phyloP scores from a whole-genome alignment of 768 basidiomycete genomes.

The Scleroderma bovista region DNA sequence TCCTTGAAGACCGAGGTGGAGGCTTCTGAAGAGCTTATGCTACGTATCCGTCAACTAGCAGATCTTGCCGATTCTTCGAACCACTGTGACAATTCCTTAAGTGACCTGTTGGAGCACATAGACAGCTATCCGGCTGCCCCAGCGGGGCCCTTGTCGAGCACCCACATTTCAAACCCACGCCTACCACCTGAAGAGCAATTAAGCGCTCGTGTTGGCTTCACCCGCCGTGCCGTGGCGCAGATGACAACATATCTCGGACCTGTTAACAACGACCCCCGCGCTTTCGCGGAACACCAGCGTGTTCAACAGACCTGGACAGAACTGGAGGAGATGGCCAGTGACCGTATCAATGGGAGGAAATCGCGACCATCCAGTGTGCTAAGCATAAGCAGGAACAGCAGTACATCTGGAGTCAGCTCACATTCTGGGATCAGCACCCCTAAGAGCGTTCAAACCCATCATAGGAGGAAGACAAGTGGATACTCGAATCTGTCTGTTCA shows the following conservation, averaged over 20 bases:
- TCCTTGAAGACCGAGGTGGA: slow-evolving; percentile 59
- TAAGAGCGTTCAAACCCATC: slow-evolving; percentile 8
- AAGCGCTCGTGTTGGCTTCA: slow-evolving; percentile 57
- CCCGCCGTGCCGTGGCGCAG: slow-evolving; percentile 43
- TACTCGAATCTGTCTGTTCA: slow-evolving; percentile 28
- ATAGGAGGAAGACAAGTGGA: slow-evolving; percentile 20
- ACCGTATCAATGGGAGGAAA: slow-evolving; percentile 53
- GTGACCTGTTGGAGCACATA: slow-evolving; percentile 80
- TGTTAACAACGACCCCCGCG: slow-evolving; percentile 56
- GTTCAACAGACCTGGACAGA: slow-evolving; percentile 77
- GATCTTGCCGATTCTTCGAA: slow-evolving; percentile 45
- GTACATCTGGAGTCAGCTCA: slow-evolving; percentile 35
- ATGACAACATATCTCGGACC: slow-evolving; percentile 37
- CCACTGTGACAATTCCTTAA: slow-evolving; percentile 68
- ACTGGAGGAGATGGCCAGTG: slow-evolving; percentile 74
- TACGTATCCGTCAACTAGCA: slow-evolving; percentile 49
- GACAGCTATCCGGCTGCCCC: slow-evolving; percentile 75
- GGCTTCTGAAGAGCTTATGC: slow-evolving; percentile 42
- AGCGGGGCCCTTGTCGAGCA: slow-evolving; percentile 44
- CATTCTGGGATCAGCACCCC: slow-evolving; percentile 15
- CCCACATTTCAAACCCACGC: slow-evolving; percentile 36
- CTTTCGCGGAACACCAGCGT: slow-evolving; percentile 54
- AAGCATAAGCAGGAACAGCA: slow-evolving; percentile 60
- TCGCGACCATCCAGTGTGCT: slow-evolving; percentile 62
- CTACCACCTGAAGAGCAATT: slow-evolving; percentile 65